Base-by-base conservation (phyloP, 140 eudicot species). In the Anethum foeniculum region DNA sequence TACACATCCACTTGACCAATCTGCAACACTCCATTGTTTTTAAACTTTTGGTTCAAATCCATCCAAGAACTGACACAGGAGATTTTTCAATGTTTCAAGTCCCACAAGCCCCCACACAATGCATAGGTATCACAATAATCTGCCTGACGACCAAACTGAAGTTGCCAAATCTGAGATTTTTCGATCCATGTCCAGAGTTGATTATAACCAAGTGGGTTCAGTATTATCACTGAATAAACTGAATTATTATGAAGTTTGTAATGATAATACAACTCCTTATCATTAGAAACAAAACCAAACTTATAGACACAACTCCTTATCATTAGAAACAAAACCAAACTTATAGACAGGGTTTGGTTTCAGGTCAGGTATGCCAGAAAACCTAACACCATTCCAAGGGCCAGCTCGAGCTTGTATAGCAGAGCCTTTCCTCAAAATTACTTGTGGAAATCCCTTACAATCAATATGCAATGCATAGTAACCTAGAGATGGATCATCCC, bases 51-150 rank as follows among this genome's bases (percentile, higher is more conserved):
- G 89, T 47, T 51, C 77, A 69, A 84, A 89, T 11, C 89, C 87
- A 5, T 84, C 67, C 71, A 89, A 28, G 76, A 90, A 89, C 80
- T 71, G 74, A n/a, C 89, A 86, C 28, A 8, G 86, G 86, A 9
- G 84, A 78, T 9, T 83, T 79, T 6, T 23, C 72, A 75, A 86
- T 80, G 77, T 86, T 81, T 34, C 92, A 89, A 18, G 79, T 77
- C 23, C 90, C 88, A 64, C 34, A 85, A 4, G 77, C 39, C 16
- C 16, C 92, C 92, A 34, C 90, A 89, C 46, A 85, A 27, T 30
- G 75, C 80, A 15, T 84, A 89, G 0, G 80, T 75, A 54, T 89
- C 93, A 58, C 93, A 89, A 4, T 77, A 76, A 81, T 87, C 88
- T 78, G 30, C 47, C 74, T 83, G 88, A 4, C 75, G 83, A 4